phyloP scores from a whole-genome alignment of 352 stramenopile species.

The Pythium periplocum region DNA sequence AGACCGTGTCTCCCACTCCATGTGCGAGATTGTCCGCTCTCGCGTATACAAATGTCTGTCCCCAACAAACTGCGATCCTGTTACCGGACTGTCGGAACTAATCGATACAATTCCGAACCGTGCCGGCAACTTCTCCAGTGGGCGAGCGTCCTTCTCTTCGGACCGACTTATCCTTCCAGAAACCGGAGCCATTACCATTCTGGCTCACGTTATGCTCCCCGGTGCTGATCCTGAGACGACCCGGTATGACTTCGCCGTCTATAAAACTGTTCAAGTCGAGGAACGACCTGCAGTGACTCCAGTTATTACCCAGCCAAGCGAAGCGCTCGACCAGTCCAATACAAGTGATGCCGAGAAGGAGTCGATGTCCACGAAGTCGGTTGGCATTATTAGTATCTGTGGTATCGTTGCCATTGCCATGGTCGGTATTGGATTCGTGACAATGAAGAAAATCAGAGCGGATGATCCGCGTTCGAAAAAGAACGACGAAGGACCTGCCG shows the following conservation, averaged over 20 bases:
- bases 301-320: slow-evolving; percentile 12
- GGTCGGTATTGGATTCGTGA: slow-evolving; percentile 57
- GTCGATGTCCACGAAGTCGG: slow-evolving; percentile 52
- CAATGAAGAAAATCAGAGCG: slow-evolving; percentile 30
- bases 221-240: slow-evolving; percentile 29
- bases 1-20: slow-evolving; percentile 47
- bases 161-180: slow-evolving; percentile 46
- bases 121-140: slow-evolving; percentile 48
- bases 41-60: slow-evolving; percentile 38
- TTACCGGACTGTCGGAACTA: slow-evolving; percentile 34
- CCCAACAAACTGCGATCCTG: slow-evolving; percentile 45
- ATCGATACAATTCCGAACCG: slow-evolving; percentile 44
- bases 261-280: slow-evolving; percentile 37
- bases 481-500: slow-evolving; percentile 14
- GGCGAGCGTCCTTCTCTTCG: slow-evolving; percentile 40
- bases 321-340: slow-evolving; percentile 24
- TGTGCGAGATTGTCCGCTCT: slow-evolving; percentile 52
- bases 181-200: slow-evolving; percentile 41
- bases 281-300: slow-evolving; percentile 19
- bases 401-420: slow-evolving; percentile 64
- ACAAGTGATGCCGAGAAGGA: slow-evolving; percentile 15
- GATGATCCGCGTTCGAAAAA: slow-evolving; percentile 1
- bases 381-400: slow-evolving; percentile 65
- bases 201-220: slow-evolving; percentile 61
- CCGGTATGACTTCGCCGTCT: slow-evolving; percentile 63